These are phyloP conservation scores for Phytophthora pini DNA, from an alignment of 352 stramenopile species.

Conservation along the genomic window DNA sequence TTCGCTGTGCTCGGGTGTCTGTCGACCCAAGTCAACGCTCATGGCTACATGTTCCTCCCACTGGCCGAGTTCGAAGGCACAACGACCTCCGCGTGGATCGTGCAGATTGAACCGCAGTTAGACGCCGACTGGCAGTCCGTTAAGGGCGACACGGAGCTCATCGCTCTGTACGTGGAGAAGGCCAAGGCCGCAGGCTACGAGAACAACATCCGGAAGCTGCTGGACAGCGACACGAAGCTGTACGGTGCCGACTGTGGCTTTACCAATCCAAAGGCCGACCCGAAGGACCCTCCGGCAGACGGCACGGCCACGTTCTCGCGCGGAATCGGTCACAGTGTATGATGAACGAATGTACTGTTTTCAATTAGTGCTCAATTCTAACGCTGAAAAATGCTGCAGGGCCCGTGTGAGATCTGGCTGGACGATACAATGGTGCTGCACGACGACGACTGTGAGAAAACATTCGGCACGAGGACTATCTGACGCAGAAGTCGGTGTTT, in stretches of 20 bases:
- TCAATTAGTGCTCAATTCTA: not conserved
- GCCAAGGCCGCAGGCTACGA: constrained; percentile 15
- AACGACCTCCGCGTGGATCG: too few relatives aligned
- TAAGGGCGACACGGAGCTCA: constrained; percentile 22
- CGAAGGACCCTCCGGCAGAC: not conserved
- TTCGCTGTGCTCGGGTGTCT: too few relatives aligned
- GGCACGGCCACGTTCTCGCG: not conserved
- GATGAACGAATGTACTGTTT: not conserved
- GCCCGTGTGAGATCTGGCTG: not conserved
- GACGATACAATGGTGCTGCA: constrained; percentile 1
- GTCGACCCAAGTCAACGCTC: too few relatives aligned
- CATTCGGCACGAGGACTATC: not conserved
- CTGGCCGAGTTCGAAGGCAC: too few relatives aligned
- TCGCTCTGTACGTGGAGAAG: constrained; percentile 28
- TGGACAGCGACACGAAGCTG: not conserved
- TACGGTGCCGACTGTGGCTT: not conserved
- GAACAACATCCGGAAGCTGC: constrained; percentile 27
- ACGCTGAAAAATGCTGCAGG: too few relatives aligned
- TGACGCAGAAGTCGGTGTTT: not conserved
- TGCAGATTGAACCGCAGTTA: constrained; percentile 32
- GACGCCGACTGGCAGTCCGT: constrained; percentile 29
- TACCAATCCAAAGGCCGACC: not conserved
- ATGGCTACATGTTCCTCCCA: too few relatives aligned
- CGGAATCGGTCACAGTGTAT: too few relatives aligned
- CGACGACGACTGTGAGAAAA: not conserved